Evolutionary conservation across 129 eudicot species (phyloP).

Genomic region (Tanacetum coccineum): DNA sequence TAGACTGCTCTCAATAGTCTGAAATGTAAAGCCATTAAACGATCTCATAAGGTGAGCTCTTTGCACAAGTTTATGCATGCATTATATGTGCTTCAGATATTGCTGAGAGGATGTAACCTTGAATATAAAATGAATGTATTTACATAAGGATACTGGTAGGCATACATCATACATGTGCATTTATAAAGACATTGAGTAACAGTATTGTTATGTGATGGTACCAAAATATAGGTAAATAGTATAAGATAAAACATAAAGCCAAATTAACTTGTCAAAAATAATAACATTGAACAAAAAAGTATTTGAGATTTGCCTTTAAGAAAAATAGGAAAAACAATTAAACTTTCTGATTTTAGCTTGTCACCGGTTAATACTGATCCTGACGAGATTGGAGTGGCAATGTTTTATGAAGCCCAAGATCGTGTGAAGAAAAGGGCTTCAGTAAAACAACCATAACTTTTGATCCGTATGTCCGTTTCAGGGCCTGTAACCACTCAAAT

Average conservation of each 20-base stretch:
- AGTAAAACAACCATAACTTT: no score
- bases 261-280: constrained; percentile 1
- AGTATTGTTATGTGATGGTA: no score
- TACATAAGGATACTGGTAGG: neutral
- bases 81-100: no score
- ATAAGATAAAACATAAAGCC: constrained; percentile 6
- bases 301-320: neutral
- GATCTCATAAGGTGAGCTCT: neutral
- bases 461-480: no score
- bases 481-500: no score
- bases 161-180: no score
- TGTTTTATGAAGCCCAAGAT: no score
- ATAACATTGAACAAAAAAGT: neutral
- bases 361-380: neutral
- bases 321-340: neutral
- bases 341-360: constrained; percentile 12
- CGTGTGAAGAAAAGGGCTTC: no score
- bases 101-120: neutral
- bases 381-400: constrained; percentile 1
- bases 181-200: no score
- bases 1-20: constrained; percentile 82
- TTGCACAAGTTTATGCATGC: no score
- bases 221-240: constrained; percentile 6
- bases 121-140: neutral
- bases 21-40: constrained; percentile 18